Percentiles rank a stretch among this genome's conserved stretches.
Evolutionary conservation across 129 eudicot genomes (phyloP).

Genomic region (Silybum marianum): DNA sequence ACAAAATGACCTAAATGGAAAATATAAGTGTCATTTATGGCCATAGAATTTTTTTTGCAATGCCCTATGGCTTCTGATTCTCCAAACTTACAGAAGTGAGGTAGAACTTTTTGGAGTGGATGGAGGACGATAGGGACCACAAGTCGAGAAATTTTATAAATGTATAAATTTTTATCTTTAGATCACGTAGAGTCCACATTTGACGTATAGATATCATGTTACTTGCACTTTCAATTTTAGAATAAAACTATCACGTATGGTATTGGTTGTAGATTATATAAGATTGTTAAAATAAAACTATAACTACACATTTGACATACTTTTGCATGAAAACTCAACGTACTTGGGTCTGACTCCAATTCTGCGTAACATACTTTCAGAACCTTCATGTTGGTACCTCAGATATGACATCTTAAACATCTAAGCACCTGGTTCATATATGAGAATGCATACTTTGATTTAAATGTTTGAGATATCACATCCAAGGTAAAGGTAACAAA

Average conservation of each 20-base stretch:
- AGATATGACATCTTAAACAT: background rate
- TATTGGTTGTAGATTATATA: background rate
- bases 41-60: too few species aligned
- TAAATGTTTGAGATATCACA: background rate
- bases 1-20: too few species aligned
- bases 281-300: background rate
- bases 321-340: background rate
- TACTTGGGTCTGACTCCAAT: background rate
- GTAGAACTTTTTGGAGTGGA: background rate
- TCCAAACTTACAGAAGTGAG: background rate
- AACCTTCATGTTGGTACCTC: background rate
- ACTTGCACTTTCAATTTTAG: background rate
- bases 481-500: background rate
- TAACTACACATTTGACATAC: background rate
- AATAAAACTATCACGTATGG: background rate
- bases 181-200: background rate
- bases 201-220: background rate
- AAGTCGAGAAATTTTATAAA: background rate
- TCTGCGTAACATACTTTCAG: background rate
- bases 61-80: background rate
- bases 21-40: too few species aligned
- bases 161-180: background rate
- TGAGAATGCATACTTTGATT: background rate
- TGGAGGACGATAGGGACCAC: background rate
- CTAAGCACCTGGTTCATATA: background rate